Conservation (phyloP, 2,329 filamentous ascomycete species). For the Periconia digitata region DNA sequence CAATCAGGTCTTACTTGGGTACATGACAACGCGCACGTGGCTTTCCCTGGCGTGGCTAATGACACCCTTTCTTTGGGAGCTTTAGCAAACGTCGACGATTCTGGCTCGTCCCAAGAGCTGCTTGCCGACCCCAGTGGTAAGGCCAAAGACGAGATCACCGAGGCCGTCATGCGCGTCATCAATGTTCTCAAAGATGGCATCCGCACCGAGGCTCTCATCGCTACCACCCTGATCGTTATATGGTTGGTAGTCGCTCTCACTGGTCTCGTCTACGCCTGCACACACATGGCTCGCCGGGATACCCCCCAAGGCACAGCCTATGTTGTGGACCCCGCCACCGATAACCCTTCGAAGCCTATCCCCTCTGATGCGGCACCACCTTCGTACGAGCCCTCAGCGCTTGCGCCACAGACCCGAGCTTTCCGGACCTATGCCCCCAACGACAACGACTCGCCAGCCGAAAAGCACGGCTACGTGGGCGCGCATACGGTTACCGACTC, state of each 20-base stretch:
- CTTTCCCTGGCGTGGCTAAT: slow-evolving; percentile 75
- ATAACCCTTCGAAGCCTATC: slow-evolving; percentile 20
- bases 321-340: slow-evolving; percentile 30
- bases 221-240: slow-evolving; percentile 69
- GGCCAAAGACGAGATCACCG: slow-evolving; percentile 79
- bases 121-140: slow-evolving; percentile 73
- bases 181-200: slow-evolving; percentile 68
- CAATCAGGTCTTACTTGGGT: slow-evolving; percentile 94
- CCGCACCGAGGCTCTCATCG: slow-evolving; percentile 77
- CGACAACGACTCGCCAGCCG: slow-evolving; percentile 33
- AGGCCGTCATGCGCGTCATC: slow-evolving; percentile 71
- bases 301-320: slow-evolving; percentile 59
- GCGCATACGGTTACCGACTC: slow-evolving; percentile 46
- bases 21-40: slow-evolving; percentile 78
- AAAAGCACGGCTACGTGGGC: slow-evolving; percentile 49
- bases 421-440: slow-evolving; percentile 45
- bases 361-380: slow-evolving; percentile 37
- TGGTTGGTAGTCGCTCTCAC: slow-evolving; percentile 78
- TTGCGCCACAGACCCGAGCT: slow-evolving; percentile 48
- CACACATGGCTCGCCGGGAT: slow-evolving; percentile 63
- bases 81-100: slow-evolving; percentile 53
- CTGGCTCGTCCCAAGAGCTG: slow-evolving; percentile 66
- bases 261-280: slow-evolving; percentile 68
- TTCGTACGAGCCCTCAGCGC: slow-evolving; percentile 49
- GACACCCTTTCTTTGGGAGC: slow-evolving; percentile 84